phyloP scores from a whole-genome alignment of 1,284 basidiomycete species.

The Fomitopsis schrenkii region DNA sequence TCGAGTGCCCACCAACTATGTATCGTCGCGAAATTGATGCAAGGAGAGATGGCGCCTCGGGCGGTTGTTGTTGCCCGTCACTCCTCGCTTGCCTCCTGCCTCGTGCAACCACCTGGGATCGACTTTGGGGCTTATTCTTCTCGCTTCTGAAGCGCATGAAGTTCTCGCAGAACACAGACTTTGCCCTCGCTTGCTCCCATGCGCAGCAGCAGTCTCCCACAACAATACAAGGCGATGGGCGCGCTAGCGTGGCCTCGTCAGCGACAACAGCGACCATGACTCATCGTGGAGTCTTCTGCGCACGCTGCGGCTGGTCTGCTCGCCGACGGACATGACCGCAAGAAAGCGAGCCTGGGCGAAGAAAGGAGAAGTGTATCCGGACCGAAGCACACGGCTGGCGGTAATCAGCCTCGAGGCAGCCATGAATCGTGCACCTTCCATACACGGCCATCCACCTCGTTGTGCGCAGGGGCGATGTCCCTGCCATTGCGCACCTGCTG shows the following conservation, averaged over 20 bases:
- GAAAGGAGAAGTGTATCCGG: conserved; percentile 8
- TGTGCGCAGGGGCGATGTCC: conserved; percentile 27
- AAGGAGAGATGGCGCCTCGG: not conserved
- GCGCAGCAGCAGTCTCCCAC: not conserved
- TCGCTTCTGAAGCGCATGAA: not conserved
- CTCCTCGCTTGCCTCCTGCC: not conserved
- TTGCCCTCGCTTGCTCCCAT: not conserved
- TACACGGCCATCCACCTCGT: conserved; percentile 30
- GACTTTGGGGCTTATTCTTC: not conserved
- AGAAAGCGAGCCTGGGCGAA: not conserved
- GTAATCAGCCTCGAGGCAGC: conserved; percentile 38
- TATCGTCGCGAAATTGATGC: not conserved
- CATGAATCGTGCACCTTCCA: conserved; percentile 24
- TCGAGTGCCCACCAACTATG: not conserved
- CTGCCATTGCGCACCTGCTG: conserved; percentile 26
- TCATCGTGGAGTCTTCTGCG: not conserved
- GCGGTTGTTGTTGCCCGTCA: not conserved
- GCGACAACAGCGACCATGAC: not conserved
- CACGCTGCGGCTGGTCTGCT: not conserved
- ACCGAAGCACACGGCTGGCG: conserved; percentile 20
- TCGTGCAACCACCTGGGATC: not conserved
- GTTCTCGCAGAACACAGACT: not conserved
- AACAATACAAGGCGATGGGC: not conserved
- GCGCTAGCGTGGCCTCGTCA: not conserved
- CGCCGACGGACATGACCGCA: conserved; percentile 1